Conservation (phyloP, 1,139 yeast genomes). For the Candida smagusa region DNA sequence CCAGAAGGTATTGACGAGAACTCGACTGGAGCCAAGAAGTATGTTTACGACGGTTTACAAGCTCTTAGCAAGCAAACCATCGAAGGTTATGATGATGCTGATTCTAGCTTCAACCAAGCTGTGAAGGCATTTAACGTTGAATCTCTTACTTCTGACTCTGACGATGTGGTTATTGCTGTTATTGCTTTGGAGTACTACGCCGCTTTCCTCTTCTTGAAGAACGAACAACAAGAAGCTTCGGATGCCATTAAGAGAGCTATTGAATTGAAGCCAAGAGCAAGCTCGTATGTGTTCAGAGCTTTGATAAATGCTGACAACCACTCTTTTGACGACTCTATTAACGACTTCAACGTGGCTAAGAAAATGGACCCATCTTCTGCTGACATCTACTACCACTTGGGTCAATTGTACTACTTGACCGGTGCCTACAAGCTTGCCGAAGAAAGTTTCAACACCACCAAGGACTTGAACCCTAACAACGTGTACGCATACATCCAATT, state of each 20-base stretch:
- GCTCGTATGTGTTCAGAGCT: conserved; percentile 82
- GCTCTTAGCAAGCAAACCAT: conserved; percentile 61
- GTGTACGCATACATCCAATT: conserved; percentile 87
- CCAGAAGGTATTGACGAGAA: conserved; percentile 52
- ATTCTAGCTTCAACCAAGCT: conserved; percentile 65
- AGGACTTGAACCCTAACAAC: conserved; percentile 69
- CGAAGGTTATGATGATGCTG: conserved; percentile 76
- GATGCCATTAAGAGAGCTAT: conserved; percentile 63
- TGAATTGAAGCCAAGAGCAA: conserved; percentile 69
- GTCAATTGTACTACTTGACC: conserved; percentile 83
- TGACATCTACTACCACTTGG: conserved; percentile 90
- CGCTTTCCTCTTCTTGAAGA: conserved; percentile 78
- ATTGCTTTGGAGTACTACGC: conserved; percentile 83
- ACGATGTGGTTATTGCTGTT: conserved; percentile 49
- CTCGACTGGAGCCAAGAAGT: conserved; percentile 55
- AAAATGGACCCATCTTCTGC: conserved; percentile 67
- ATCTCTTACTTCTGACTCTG: conserved; percentile 32
- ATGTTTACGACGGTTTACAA: conserved; percentile 65
- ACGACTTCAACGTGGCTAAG: conserved; percentile 73
- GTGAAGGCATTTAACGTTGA: conserved; percentile 49
- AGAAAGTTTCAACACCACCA: conserved; percentile 72
- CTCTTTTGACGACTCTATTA: conserved; percentile 58
- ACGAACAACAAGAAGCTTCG: conserved; percentile 59
- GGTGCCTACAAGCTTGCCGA: conserved; percentile 74
- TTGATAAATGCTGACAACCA: conserved; percentile 79